phyloP scores from a whole-genome alignment of 2,329 filamentous ascomycete genomes.

The Diaporthe longicolla region DNA sequence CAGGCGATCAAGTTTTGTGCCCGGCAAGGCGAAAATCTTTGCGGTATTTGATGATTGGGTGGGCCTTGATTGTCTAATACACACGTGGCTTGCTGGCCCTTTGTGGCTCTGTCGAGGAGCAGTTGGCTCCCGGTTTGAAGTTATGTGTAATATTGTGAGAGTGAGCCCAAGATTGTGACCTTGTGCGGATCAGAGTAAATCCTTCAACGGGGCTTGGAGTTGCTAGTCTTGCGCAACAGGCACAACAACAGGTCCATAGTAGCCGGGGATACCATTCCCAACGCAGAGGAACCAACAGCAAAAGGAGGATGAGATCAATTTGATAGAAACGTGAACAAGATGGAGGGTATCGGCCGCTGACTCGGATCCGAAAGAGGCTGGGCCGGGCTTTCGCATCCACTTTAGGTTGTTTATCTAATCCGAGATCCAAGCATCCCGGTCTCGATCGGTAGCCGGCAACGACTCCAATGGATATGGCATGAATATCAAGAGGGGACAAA shows the following conservation, averaged over 20 bases:
- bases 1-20: not conserved
- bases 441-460: conserved; percentile 35
- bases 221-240: not conserved
- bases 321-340: not conserved
- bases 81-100: conserved; percentile 27
- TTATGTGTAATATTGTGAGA: conserved; percentile 11
- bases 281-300: not conserved
- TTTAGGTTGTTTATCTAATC: conserved; percentile 25
- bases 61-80: conserved; percentile 3
- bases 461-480: conserved; percentile 15
- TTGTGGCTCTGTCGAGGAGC: conserved; percentile 10
- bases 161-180: conserved; percentile 2
- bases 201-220: not conserved
- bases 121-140: not conserved
- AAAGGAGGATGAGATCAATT: too few species aligned
- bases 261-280: not conserved
- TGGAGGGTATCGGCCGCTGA: not conserved
- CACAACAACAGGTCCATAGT: not conserved
- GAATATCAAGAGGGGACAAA: not conserved
- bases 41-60: conserved; percentile 21
- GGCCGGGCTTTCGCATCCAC: conserved; percentile 5
- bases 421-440: conserved; percentile 22
- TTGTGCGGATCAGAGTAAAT: conserved; percentile 4
- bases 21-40: conserved; percentile 12
- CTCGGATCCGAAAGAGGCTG: conserved; percentile 28